Base-by-base conservation (phyloP, 345 rosid species). In the Iberis pinnata region DNA sequence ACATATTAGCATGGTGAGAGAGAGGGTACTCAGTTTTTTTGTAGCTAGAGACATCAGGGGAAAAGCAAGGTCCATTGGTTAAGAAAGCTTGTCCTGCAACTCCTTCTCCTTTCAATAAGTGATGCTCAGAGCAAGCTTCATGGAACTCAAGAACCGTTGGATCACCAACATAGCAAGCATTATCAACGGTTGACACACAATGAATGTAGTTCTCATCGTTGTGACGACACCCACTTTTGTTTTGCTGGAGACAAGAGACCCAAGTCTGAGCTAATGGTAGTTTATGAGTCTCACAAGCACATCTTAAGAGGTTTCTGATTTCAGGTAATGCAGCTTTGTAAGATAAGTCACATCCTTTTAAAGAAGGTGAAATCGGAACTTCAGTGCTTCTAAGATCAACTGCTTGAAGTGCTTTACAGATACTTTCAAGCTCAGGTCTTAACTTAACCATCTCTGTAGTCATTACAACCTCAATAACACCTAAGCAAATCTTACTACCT, bases 51-150 rank as follows among this genome's bases (percentile, higher is more conserved):
- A 87, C 77, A 63, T 92, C 86, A 13, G 81, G 43, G 1, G 78
- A 74, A 71, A 87, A 92, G 79, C 98, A 84, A 9, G 96, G 95
- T 43, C 84, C 79, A 64, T 87, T 92, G 7, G 98, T 87, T 69
- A 80, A 39, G 60, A 92, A 92, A 9, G 98, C 96, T 72, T 63
- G 60, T 41, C 98, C 98, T 8, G 71, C 93, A 43, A 92, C 78
- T 41, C 96, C 96, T 69, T 92, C 88, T 22, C 98, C 96, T 74
- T 83, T 83, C 41, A 92, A 70, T 56, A 92, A 75, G 74, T 92
- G 98, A 72, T 92, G 80, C 73, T 84, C 98, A 8, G 95, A 92
- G 75, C 95, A 92, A 45, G 93, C 96, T 68, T 84, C 93, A 1
- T 79, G 96, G 67, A 92, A 92, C 48, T 61, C 74, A 18, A 51